Percentiles rank a stretch among this genome's conserved stretches.
phyloP scores from a whole-genome alignment of 164 flowering plant genomes.

The Stephania yunnanensis region DNA sequence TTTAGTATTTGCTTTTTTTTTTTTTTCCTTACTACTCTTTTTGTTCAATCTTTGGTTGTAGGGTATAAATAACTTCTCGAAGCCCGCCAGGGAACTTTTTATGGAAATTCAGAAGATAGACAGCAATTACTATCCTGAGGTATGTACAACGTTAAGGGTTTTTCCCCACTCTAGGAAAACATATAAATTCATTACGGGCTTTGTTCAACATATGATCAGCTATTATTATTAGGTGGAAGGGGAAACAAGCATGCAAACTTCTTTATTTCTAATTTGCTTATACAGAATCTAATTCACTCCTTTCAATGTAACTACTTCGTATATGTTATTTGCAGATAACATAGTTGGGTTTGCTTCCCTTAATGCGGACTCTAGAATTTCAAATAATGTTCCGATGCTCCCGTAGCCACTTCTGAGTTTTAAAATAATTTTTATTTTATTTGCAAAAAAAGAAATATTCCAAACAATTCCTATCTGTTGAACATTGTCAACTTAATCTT shows the following conservation, averaged over 20 bases:
- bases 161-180: neutral
- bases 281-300: too few species aligned
- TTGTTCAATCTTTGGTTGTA: constrained; percentile 12
- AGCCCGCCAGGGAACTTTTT: constrained; percentile 56
- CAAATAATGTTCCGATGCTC: too few species aligned
- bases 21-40: neutral
- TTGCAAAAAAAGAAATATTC: too few species aligned
- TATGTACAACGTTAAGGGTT: constrained; percentile 15
- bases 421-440: too few species aligned
- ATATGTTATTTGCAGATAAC: neutral
- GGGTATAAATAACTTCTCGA: constrained; percentile 59
- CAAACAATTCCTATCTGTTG: neutral
- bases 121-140: constrained; percentile 75
- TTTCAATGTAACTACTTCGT: too few species aligned
- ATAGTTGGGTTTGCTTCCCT: neutral
- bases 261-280: too few species aligned
- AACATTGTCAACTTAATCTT: neutral
- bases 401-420: too few species aligned
- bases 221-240: neutral
- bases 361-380: neutral
- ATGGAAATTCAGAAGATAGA: constrained; percentile 65
- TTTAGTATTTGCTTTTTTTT: neutral
- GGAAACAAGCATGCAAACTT: too few species aligned
- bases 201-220: neutral
- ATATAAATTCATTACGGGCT: neutral